Evolutionary conservation across 176 grass and related monocot species (phyloP).

Genomic region (Phoenix roebelenii): DNA sequence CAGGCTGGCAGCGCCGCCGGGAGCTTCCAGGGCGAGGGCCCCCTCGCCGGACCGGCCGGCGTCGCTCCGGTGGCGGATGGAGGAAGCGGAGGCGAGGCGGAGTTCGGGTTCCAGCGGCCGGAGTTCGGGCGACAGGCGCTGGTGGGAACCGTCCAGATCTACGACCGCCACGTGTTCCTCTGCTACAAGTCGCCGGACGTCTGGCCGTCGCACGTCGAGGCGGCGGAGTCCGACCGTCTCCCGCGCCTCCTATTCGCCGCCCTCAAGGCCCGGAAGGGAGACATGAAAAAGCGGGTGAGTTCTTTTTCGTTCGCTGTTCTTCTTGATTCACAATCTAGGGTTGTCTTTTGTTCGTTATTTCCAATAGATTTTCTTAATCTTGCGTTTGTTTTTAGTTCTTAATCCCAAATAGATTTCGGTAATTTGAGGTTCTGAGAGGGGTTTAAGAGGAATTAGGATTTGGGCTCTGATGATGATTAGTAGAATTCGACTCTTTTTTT

Average conservation of each 20-base stretch:
- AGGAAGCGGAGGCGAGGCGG: constrained; percentile 25
- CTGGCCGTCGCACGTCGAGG: constrained; percentile 77
- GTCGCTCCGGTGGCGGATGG: not conserved
- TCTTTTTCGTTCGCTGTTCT: not conserved
- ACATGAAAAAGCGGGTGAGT: constrained; percentile 70
- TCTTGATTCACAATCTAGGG: not conserved
- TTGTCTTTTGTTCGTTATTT: too few relatives aligned
- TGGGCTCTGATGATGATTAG: too few relatives aligned
- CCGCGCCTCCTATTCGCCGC: constrained; percentile 63
- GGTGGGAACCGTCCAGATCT: constrained; percentile 57
- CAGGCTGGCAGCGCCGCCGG: constrained; percentile 12
- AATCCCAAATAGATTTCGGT: too few relatives aligned
- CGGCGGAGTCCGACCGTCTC: constrained; percentile 61
- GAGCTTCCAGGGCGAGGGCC: not conserved
- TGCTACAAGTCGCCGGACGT: constrained; percentile 82
- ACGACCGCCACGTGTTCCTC: constrained; percentile 88
- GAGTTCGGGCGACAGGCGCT: constrained; percentile 62
- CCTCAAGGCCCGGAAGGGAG: constrained; percentile 39
- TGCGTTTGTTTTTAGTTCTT: too few relatives aligned
- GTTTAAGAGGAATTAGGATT: too few relatives aligned
- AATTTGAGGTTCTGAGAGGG: too few relatives aligned
- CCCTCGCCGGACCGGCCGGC: constrained; percentile 15
- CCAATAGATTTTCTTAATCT: too few relatives aligned
- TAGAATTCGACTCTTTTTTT: too few relatives aligned
- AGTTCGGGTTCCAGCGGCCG: constrained; percentile 65